Base-by-base conservation (phyloP, 345 rosid genomes). In the Angophora floribunda region DNA sequence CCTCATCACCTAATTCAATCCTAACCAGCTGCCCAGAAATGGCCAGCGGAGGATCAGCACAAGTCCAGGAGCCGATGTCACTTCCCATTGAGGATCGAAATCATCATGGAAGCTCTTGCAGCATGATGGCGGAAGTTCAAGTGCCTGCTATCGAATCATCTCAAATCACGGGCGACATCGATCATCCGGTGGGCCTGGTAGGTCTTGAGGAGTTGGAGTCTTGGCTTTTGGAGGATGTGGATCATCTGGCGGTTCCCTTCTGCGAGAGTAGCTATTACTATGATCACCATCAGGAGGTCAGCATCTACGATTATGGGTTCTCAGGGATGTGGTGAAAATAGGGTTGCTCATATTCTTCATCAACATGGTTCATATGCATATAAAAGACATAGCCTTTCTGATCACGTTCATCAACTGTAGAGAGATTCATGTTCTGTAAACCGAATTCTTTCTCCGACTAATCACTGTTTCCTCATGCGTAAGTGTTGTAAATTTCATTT, bases 161-260 rank as follows among this genome's bases (percentile, higher is more conserved):
- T 75, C 49, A 11, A 21, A 21, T 19, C 1, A 19, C 6, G 1
- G 47, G 84, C 84, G 10, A 10, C 28, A 6, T 75, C 28, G 8
- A 41, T n/a, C 79, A 86, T 57, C 75, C 26, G 3, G 52, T 13
- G 85, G 12, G 47, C 7, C 6, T 15, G 47, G 80, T 63, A 78
- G 84, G 85, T 2, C 75, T 87, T 7, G 85, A 57, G 51, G 89
- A 92, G 84, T 53, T 92, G 7, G 94, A 92, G 93, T 86, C 92
- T 6, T 89, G 93, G 90, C 89, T 94, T 4, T 65, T 93, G 36
- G 95, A 90, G 51, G 32, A 32, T 16, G 91, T 19, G 49, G 7
- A 75, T 75, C 84, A 90, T 52, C 78, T 87, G 41, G 51, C 12
- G 16, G 63, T 10, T 80, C 90, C 90, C 32, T 85, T 45, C 7